phyloP scores from a whole-genome alignment of 805 yeast species.

The Yamadazyma philogaea region DNA sequence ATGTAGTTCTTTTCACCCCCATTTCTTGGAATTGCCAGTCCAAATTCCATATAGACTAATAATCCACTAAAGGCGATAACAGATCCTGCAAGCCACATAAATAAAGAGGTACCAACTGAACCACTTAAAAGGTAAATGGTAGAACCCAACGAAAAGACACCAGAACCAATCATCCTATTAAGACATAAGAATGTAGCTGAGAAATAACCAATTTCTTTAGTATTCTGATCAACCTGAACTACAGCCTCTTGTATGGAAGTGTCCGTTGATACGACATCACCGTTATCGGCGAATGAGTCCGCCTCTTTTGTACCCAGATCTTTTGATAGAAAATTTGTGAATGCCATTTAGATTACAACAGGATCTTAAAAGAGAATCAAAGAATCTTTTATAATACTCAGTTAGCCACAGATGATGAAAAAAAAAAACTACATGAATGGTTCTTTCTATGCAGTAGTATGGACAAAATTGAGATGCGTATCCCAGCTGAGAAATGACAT shows the following conservation, averaged over 20 bases:
- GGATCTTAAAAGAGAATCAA: not conserved
- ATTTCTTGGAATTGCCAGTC: slow-evolving; percentile 70
- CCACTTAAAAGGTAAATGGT: slow-evolving; percentile 58
- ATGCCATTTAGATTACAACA: slow-evolving; percentile 1
- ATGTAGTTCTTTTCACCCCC: slow-evolving; percentile 86
- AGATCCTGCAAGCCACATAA: slow-evolving; percentile 75
- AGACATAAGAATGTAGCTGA: slow-evolving; percentile 51
- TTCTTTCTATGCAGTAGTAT: not conserved
- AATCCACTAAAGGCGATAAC: slow-evolving; percentile 56
- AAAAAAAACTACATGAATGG: not conserved
- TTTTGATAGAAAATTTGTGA: slow-evolving; percentile 4
- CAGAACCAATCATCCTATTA: slow-evolving; percentile 73
- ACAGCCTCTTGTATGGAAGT: slow-evolving; percentile 22
- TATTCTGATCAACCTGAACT: slow-evolving; percentile 41
- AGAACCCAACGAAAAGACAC: slow-evolving; percentile 67
- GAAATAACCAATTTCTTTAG: slow-evolving; percentile 43
- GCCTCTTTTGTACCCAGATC: slow-evolving; percentile 6
- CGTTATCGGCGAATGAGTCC: slow-evolving; percentile 2
- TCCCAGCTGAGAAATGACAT: no score
- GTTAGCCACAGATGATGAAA: not conserved
- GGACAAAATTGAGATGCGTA: not conserved
- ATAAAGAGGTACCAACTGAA: slow-evolving; percentile 66
- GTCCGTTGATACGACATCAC: slow-evolving; percentile 4
- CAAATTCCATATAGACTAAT: slow-evolving; percentile 76
- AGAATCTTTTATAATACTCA: not conserved